Percentiles rank a stretch among this genome's conserved stretches.
phyloP scores from a whole-genome alignment of 78 protist genomes.

The Dictyostelium capitatum region DNA sequence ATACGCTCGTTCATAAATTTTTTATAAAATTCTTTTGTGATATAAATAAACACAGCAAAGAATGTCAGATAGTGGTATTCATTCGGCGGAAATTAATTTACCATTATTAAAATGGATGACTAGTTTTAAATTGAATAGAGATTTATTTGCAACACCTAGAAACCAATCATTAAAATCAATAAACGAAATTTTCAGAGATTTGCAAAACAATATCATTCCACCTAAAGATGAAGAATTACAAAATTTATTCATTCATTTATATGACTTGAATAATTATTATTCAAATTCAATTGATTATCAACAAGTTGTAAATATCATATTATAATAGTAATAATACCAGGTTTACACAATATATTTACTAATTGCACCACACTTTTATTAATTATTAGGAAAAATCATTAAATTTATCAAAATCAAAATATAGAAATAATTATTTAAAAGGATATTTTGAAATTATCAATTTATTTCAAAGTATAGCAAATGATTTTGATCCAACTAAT shows the following conservation, averaged over 20 bases:
- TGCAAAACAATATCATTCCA: slow-evolving; percentile 19
- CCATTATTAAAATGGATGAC: slow-evolving; percentile 31
- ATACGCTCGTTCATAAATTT: no score
- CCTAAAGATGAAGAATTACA: slow-evolving; percentile 29
- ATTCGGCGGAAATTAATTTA: slow-evolving; percentile 2
- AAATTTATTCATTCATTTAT: background rate
- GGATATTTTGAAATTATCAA: slow-evolving; percentile 13
- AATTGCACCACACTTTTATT: background rate
- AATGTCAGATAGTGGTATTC: background rate
- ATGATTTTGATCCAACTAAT: background rate
- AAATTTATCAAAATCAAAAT: background rate
- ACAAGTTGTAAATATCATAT: background rate
- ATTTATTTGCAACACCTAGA: slow-evolving; percentile 6
- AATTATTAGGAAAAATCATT: slow-evolving; percentile 17
- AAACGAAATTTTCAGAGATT: slow-evolving; percentile 18
- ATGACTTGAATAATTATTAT: slow-evolving; percentile 32
- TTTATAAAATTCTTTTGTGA: no score
- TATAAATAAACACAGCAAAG: background rate
- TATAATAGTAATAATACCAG: no score
- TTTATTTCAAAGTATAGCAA: slow-evolving; percentile 1
- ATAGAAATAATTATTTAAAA: slow-evolving; percentile 32
- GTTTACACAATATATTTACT: background rate
- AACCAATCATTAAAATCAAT: slow-evolving; percentile 13
- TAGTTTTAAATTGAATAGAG: background rate
- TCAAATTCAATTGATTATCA: slow-evolving; percentile 5